phyloP scores from a whole-genome alignment of 345 rosid genomes.

The Salix dunnii region DNA sequence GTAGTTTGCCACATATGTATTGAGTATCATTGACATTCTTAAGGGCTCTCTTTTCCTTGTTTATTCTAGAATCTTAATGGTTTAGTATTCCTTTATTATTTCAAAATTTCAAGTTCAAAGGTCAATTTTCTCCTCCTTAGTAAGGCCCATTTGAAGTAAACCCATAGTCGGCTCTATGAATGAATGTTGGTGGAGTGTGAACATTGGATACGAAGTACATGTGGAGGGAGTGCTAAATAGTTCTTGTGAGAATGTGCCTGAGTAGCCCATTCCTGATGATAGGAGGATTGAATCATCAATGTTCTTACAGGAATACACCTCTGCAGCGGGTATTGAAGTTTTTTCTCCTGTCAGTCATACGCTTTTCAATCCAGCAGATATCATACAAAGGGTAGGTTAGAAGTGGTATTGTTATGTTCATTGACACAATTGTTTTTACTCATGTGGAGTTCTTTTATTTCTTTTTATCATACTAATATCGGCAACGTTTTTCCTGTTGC shows the following conservation, averaged over 20 bases:
- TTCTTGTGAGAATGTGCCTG: not conserved
- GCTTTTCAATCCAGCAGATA: constrained; percentile 67
- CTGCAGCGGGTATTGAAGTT: constrained; percentile 63
- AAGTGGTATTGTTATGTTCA: not conserved
- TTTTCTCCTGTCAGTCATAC: constrained; percentile 91
- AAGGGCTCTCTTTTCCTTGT: no score
- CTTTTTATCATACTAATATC: not conserved
- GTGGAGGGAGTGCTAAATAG: not conserved
- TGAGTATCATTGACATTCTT: no score
- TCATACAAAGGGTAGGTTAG: constrained; percentile 54
- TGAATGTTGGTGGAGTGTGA: not conserved
- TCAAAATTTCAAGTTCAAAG: no score
- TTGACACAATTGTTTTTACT: not conserved
- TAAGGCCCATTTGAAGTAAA: not conserved
- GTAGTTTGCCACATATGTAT: no score
- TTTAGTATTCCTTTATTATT: no score
- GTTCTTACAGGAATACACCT: constrained; percentile 51
- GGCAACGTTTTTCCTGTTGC: not conserved
- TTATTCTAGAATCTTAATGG: no score
- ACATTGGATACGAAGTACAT: no score
- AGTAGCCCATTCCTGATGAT: not conserved
- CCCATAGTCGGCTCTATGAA: not conserved
- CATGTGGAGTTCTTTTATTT: not conserved
- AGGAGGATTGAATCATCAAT: not conserved
- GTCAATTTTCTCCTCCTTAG: no score